Conservation (phyloP, 148 eudicot species). For the Chenopodium album region DNA sequence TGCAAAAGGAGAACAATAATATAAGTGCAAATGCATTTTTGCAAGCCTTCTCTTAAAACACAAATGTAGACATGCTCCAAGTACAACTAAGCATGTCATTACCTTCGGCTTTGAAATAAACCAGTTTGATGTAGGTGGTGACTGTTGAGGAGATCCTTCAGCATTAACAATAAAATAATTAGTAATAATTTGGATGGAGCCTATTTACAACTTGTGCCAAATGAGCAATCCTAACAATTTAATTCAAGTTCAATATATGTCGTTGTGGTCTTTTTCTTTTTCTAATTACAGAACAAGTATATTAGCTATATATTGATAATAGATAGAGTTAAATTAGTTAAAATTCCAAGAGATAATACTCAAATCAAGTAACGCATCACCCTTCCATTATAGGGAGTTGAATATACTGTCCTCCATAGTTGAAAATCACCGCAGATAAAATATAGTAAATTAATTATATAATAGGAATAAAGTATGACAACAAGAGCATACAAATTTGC, state of each 20-base stretch:
- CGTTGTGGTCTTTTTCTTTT: constrained; percentile 39
- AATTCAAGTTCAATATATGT: constrained; percentile 42
- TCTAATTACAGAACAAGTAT: constrained; percentile 23
- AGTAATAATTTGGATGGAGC: constrained; percentile 8
- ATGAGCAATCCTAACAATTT: constrained; percentile 52
- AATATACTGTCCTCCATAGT: constrained; percentile 35
- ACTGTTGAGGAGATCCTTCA: constrained; percentile 49
- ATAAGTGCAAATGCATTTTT: neutral
- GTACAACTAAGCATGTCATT: neutral
- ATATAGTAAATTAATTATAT: neutral
- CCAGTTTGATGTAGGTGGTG: constrained; percentile 39
- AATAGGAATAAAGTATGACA: neutral
- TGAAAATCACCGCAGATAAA: constrained; percentile 11
- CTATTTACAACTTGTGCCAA: neutral
- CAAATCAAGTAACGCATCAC: constrained; percentile 50
- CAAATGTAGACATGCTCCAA: neutral
- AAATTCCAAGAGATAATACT: constrained; percentile 26
- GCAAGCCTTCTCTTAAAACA: neutral
- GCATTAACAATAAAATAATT: constrained; percentile 7
- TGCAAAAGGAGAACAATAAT: no score
- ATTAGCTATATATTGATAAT: neutral
- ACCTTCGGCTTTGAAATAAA: constrained; percentile 69
- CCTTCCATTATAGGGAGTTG: constrained; percentile 70
- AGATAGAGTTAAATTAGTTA: neutral
- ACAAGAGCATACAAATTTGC: neutral